These are phyloP conservation scores for Hortiboletus campestris DNA, from an alignment of 768 basidiomycete species.

Conservation along the genomic window DNA sequence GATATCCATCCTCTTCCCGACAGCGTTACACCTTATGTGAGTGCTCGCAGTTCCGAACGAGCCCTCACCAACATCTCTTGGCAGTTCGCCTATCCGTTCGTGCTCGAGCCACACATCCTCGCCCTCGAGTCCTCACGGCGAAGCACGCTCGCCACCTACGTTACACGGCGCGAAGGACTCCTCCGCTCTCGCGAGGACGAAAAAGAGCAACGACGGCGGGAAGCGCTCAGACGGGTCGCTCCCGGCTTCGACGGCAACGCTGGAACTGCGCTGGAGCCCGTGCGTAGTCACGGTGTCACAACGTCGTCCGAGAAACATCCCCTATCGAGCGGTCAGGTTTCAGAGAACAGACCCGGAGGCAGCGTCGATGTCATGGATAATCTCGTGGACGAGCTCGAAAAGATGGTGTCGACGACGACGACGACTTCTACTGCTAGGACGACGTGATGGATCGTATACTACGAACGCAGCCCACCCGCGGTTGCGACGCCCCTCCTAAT, in stretches of 20 bases:
- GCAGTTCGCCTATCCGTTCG: slow-evolving; percentile 96
- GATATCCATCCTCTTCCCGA: slow-evolving; percentile 96
- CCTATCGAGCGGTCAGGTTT: neutral
- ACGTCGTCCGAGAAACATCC: slow-evolving; percentile 11
- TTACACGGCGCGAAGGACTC: slow-evolving; percentile 67
- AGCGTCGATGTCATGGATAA: slow-evolving; percentile 72
- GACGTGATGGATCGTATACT: neutral
- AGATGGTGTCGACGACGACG: slow-evolving; percentile 41
- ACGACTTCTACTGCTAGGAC: neutral
- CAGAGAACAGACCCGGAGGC: neutral
- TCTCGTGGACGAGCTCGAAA: slow-evolving; percentile 77
- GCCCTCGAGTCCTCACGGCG: slow-evolving; percentile 72
- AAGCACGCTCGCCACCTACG: slow-evolving; percentile 60
- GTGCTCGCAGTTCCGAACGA: slow-evolving; percentile 19
- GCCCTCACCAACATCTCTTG: neutral
- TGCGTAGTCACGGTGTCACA: slow-evolving; percentile 8
- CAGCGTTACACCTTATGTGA: slow-evolving; percentile 83
- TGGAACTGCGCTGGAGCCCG: slow-evolving; percentile 46
- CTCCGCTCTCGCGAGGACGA: slow-evolving; percentile 74
- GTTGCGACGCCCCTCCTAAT: neutral
- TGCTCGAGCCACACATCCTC: slow-evolving; percentile 83
- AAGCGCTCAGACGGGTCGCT: slow-evolving; percentile 72
- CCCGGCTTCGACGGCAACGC: slow-evolving; percentile 75
- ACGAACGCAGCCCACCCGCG: neutral
- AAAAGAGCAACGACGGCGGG: slow-evolving; percentile 59